Evolutionary conservation across 1,284 basidiomycete species (phyloP), one percentile per base, ranked within the genome.

Genomic region (Cryptococcus wingfieldii): DNA sequence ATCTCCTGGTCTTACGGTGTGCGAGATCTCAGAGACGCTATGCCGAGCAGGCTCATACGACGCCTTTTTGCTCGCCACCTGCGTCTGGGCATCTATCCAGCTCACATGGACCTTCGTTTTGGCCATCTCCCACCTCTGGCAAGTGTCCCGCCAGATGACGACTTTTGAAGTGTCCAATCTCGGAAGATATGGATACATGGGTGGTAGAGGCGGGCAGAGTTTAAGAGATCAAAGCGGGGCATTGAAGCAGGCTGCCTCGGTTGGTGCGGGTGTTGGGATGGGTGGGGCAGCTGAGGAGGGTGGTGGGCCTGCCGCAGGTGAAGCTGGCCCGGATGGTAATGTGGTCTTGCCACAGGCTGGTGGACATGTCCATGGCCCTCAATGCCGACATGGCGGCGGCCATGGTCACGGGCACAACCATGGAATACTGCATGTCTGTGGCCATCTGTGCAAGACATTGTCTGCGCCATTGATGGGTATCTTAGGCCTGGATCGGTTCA

Each of bases 151-250:
- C 18, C 95, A 98, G 71, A 90, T 98, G 84, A 99, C 95, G 1
- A 97, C 95, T 0, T 83, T 96, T 55, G 95, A 99, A 72, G 90
- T 98, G 5, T 88, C 86, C 56, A 98, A 98, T 71, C 84, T 98
- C 3, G 92, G 94, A 0, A 83, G 95, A 49, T 97, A 88, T 69
- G 95, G 96, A 3, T 98, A 86, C 79, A 97, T 98, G 92, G 96
- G 95, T 47, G 93, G 93, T 0, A 85, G 89, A 31, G 81, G 80
- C 3, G 89, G 90, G 5, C 82, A 68, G 28, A 72, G 69, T 25
- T 54, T 78, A 45, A 62, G 74, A 12, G 76, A 77, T 47, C 77
- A 78, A 60, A 62, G 62, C 31, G 77, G 77, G 8, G 77, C 77
- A 13, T 52, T 53, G 28, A 31, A 60, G 45, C 68, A 70, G 51